Evolutionary conservation across 352 stramenopile species (phyloP).

Genomic region (Phytophthora hybrid): DNA sequence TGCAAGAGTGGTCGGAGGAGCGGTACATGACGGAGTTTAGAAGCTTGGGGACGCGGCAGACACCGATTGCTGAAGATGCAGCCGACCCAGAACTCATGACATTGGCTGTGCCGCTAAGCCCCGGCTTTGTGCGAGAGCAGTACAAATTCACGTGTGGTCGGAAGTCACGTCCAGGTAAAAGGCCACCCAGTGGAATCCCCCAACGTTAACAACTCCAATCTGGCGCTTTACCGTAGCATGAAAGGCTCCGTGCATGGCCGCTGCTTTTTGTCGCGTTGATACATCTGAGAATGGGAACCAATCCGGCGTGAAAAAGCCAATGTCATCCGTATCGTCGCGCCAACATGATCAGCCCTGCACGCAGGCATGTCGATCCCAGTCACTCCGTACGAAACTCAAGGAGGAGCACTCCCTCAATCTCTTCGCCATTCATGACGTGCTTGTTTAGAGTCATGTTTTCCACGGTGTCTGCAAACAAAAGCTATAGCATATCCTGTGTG

Average conservation of each 20-base stretch:
- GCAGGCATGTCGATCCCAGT: constrained; percentile 10
- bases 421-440: neutral
- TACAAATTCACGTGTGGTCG: no score
- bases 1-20: no score
- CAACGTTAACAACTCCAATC: constrained; percentile 9
- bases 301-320: constrained; percentile 7
- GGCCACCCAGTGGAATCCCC: constrained; percentile 8
- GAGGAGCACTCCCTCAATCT: constrained; percentile 15
- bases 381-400: constrained; percentile 13
- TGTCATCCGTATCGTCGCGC: neutral
- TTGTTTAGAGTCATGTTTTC: constrained; percentile 16
- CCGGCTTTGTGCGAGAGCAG: no score
- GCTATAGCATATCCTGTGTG: constrained; percentile 9
- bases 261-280: neutral
- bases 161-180: constrained; percentile 12
- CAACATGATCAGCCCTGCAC: constrained; percentile 2
- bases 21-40: no score
- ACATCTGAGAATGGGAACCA: constrained; percentile 8
- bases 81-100: no score
- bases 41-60: no score
- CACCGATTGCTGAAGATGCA: no score
- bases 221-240: neutral
- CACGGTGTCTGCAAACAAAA: neutral
- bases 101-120: no score
- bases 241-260: constrained; percentile 4